These are phyloP conservation scores for Kuraishia hungarica DNA, from an alignment of 805 yeast genomes.

Conservation along the genomic window DNA sequence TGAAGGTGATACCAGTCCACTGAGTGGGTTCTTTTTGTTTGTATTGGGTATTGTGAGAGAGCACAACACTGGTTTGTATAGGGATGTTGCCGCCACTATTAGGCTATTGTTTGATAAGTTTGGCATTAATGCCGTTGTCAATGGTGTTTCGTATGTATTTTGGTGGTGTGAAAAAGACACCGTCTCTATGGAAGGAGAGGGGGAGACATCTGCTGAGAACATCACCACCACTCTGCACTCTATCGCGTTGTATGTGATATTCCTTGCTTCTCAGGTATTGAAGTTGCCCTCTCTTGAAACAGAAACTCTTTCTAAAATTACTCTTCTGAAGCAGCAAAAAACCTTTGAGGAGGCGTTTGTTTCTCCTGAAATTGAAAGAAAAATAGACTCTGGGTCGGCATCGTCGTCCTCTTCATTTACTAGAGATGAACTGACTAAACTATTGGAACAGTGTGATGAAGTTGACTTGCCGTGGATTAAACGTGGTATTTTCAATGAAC, in stretches of 20 bases:
- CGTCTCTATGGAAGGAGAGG: background rate
- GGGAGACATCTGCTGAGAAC: background rate
- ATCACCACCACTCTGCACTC: background rate
- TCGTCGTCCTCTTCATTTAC: background rate
- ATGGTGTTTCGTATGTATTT: conserved; percentile 33
- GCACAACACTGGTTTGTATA: background rate
- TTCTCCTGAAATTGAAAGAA: background rate
- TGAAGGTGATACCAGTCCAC: conserved; percentile 26
- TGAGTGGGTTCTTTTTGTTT: conserved; percentile 28
- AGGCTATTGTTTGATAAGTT: conserved; percentile 19
- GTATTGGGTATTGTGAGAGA: conserved; percentile 23
- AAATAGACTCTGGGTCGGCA: background rate
- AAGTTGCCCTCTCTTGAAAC: background rate
- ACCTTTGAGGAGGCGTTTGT: background rate
- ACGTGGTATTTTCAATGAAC: background rate
- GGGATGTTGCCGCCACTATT: conserved; percentile 2
- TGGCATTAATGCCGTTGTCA: conserved; percentile 39
- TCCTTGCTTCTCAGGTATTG: background rate
- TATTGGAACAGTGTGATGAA: background rate
- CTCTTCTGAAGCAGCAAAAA: background rate
- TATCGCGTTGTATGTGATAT: background rate
- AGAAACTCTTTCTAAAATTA: background rate
- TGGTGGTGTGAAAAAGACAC: conserved; percentile 1
- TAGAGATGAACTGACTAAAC: background rate
- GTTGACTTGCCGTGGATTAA: background rate